These are phyloP conservation scores for Calvatia gigantea DNA, from an alignment of 768 basidiomycete species.

Conservation along the genomic window DNA sequence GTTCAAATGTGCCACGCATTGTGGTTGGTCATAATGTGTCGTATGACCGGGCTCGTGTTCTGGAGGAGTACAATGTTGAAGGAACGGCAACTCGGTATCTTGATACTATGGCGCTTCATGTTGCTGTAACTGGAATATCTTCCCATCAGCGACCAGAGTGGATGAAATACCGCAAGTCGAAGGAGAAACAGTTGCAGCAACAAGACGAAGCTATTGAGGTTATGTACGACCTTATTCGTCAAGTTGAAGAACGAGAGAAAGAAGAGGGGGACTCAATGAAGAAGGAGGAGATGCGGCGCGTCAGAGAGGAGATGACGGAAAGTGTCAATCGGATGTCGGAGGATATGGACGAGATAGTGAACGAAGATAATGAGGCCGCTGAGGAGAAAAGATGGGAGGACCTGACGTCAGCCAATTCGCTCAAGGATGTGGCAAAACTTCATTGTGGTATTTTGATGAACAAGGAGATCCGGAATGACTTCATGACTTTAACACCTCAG, in stretches of 20 bases:
- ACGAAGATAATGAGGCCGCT: conserved; percentile 30
- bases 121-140: conserved; percentile 91
- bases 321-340: conserved; percentile 25
- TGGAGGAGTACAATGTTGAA: conserved; percentile 75
- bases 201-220: conserved; percentile 63
- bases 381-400: conserved; percentile 82
- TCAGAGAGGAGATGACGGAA: conserved; percentile 36
- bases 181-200: conserved; percentile 50
- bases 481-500: conserved; percentile 65
- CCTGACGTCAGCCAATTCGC: conserved; percentile 86
- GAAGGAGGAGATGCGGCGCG: conserved; percentile 34
- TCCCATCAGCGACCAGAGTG: conserved; percentile 93
- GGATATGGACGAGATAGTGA: conserved; percentile 13
- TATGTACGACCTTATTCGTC: conserved; percentile 36
- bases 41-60: conserved; percentile 82
- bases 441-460: conserved; percentile 81
- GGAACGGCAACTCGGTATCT: conserved; percentile 76
- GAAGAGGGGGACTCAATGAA: conserved; percentile 45
- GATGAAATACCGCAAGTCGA: conserved; percentile 79
- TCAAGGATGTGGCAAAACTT: conserved; percentile 87
- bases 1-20: conserved; percentile 48
- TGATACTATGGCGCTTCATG: conserved; percentile 94
- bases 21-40: conserved; percentile 95
- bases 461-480: conserved; percentile 75
- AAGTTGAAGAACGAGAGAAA: conserved; percentile 45